These are phyloP conservation scores for Ogataea kodamae DNA, from an alignment of 805 yeast species.

Conservation along the genomic window DNA sequence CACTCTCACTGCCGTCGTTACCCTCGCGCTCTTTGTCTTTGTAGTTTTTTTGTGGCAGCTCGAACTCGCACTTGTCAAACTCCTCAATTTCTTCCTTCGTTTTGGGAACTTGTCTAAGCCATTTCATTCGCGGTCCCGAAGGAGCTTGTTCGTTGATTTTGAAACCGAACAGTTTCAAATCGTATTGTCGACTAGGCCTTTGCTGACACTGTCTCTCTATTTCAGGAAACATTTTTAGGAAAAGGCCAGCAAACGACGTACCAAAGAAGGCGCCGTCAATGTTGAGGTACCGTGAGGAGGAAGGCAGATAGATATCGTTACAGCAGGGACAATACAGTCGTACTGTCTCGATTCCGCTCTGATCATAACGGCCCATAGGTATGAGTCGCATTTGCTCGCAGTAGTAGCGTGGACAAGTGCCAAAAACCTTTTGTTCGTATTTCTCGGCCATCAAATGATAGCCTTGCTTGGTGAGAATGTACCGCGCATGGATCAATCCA, in stretches of 20 bases:
- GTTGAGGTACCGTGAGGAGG: conserved; percentile 78
- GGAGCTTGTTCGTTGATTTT: conserved; percentile 67
- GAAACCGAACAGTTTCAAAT: conserved; percentile 85
- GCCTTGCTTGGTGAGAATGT: conserved; percentile 84
- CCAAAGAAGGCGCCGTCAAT: conserved; percentile 98
- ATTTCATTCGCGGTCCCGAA: conserved; percentile 92
- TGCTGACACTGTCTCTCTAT: conserved; percentile 70
- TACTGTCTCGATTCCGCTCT: conserved; percentile 89
- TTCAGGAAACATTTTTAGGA: conserved; percentile 88
- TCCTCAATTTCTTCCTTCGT: conserved; percentile 60
- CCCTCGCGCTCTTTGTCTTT: conserved; percentile 23
- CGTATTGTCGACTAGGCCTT: conserved; percentile 55
- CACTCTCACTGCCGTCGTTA: conserved; percentile 31
- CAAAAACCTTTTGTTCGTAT: conserved; percentile 84
- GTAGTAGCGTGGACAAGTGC: conserved; percentile 83
- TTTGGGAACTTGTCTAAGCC: conserved; percentile 81
- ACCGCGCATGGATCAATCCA: conserved; percentile 93
- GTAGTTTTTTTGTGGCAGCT: conserved; percentile 39
- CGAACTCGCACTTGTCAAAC: conserved; percentile 60
- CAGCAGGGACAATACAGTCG: conserved; percentile 93
- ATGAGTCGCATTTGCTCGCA: conserved; percentile 88
- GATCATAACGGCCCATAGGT: conserved; percentile 89
- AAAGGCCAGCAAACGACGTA: conserved; percentile 89
- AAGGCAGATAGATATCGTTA: conserved; percentile 84
- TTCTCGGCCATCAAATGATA: conserved; percentile 90